These are phyloP conservation scores for Hypoxylon crocopeplum DNA, from an alignment of 495 filamentous ascomycete genomes.

Conservation along the genomic window DNA sequence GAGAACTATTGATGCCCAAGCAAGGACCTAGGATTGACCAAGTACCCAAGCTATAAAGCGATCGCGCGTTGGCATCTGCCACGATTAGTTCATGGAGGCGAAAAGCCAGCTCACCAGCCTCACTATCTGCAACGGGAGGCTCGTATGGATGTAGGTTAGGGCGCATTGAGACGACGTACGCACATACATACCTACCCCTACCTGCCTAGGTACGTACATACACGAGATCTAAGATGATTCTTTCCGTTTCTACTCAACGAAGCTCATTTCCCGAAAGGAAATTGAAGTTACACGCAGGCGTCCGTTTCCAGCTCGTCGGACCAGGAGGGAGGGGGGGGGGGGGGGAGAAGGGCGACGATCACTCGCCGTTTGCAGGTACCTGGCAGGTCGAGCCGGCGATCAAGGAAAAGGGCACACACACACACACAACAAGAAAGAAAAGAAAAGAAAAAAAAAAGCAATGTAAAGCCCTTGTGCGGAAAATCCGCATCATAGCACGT, in stretches of 20 bases:
- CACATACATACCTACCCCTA: no score
- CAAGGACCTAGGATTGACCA: background rate
- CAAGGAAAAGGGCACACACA: background rate
- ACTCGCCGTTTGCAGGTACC: slow-evolving; percentile 20
- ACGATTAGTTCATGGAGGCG: slow-evolving; percentile 5
- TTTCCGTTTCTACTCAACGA: background rate
- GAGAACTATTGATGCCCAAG: background rate
- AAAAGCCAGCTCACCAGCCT: slow-evolving; percentile 11
- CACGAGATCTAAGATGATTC: background rate
- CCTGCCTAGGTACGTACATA: background rate
- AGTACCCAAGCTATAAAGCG: background rate
- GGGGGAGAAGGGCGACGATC: slow-evolving; percentile 12
- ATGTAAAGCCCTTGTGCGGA: slow-evolving; percentile 18
- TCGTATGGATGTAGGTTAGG: no score
- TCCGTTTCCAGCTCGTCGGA: no score
- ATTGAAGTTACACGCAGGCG: slow-evolving; percentile 18
- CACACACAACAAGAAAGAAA: background rate
- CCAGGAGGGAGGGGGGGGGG: background rate
- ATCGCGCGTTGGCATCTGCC: slow-evolving; percentile 11
- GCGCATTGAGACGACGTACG: no score
- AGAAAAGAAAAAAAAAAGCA: background rate
- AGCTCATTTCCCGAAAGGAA: slow-evolving; percentile 5
- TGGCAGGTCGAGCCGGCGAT: slow-evolving; percentile 10
- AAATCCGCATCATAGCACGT: slow-evolving; percentile 19
- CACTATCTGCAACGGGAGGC: no score